Evolutionary conservation across 371 early-diverging fungal genomes (phyloP).

Genomic region (Mucor irregularis): DNA sequence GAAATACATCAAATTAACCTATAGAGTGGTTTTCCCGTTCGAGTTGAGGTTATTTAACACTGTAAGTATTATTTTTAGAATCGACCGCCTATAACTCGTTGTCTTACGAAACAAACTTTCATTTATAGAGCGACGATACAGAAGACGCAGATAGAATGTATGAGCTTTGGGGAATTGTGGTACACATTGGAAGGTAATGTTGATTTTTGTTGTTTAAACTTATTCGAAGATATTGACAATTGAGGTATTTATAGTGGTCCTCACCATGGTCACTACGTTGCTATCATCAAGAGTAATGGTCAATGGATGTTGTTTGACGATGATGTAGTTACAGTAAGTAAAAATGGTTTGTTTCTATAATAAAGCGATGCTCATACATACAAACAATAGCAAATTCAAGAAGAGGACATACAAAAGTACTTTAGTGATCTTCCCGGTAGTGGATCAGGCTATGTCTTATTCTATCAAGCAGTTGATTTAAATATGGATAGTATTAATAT

Average conservation of each 20-base stretch:
- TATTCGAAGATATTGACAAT: too few species aligned
- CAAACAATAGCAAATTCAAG: conserved; percentile 60
- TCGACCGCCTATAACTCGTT: too few species aligned
- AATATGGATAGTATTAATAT: conserved; percentile 41
- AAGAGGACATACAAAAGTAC: conserved; percentile 79
- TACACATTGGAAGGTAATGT: conserved; percentile 94
- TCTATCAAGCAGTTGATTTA: conserved; percentile 70
- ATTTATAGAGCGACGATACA: conserved; percentile 73
- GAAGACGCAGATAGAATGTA: conserved; percentile 86
- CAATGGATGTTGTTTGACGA: conserved; percentile 96
- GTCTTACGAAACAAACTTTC: neutral
- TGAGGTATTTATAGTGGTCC: conserved; percentile 74
- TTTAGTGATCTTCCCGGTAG: conserved; percentile 80
- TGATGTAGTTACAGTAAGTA: conserved; percentile 79
- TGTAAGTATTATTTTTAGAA: too few species aligned
- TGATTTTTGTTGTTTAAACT: too few species aligned
- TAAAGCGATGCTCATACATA: neutral
- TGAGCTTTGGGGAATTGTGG: conserved; percentile 85
- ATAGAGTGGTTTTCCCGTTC: conserved; percentile 92
- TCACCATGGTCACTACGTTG: conserved; percentile 96
- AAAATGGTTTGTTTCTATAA: neutral
- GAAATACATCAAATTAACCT: conserved; percentile 90
- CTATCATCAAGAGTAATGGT: conserved; percentile 82
- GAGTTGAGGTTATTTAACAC: conserved; percentile 94
- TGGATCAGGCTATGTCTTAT: conserved; percentile 84